phyloP scores from a whole-genome alignment of 768 basidiomycete genomes.

The Tylopilus sp. region DNA sequence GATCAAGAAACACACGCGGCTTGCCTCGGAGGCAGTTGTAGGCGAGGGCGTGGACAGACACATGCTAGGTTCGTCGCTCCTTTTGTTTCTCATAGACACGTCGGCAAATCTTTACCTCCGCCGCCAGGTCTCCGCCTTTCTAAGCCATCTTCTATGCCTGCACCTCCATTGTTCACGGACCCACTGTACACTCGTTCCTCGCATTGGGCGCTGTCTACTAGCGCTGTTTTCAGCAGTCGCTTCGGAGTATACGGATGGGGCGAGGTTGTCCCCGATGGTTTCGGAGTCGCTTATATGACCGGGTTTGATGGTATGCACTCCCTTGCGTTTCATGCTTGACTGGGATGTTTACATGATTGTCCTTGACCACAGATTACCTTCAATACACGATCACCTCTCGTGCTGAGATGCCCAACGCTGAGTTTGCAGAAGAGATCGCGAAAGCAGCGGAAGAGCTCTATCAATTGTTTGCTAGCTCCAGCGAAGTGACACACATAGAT shows the following conservation, averaged over 20 bases:
- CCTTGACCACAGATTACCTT: conserved; percentile 53
- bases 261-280: conserved; percentile 91
- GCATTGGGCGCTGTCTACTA: conserved; percentile 89
- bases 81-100: neutral
- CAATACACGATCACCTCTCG: conserved; percentile 88
- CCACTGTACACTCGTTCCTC: conserved; percentile 68
- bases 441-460: conserved; percentile 68
- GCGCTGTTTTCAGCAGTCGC: conserved; percentile 82
- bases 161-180: conserved; percentile 73
- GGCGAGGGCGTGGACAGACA: conserved; percentile 86
- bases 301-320: conserved; percentile 63
- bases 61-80: conserved; percentile 60
- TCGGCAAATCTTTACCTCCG: neutral
- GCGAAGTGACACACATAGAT: neutral
- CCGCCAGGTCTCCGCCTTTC: conserved; percentile 66
- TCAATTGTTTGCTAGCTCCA: conserved; percentile 41
- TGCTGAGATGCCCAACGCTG: conserved; percentile 75
- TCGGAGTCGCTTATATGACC: conserved; percentile 95
- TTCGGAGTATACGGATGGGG: conserved; percentile 92
- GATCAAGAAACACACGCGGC: conserved; percentile 55
- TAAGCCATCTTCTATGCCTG: conserved; percentile 54
- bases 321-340: neutral
- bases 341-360: neutral
- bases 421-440: conserved; percentile 68
- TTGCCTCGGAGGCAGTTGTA: conserved; percentile 63